Percentiles rank a stretch among this genome's conserved stretches.
phyloP scores from a whole-genome alignment of 208 protist genomes.

The Leishmania guyanensis region DNA sequence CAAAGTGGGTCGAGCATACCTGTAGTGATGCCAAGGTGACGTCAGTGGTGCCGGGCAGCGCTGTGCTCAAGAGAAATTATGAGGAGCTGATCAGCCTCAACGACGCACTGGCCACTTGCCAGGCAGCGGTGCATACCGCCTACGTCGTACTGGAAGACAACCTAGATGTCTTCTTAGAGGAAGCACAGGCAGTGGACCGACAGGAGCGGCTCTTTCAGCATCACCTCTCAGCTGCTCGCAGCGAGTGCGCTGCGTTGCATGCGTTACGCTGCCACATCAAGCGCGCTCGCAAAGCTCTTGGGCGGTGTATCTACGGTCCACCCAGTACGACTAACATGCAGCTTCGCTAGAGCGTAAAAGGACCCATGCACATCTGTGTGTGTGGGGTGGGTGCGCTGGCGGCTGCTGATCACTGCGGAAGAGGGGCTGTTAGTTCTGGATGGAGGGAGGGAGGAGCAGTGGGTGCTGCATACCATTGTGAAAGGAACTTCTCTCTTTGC shows the following conservation, averaged over 20 bases:
- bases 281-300: constrained; percentile 10
- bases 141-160: constrained; percentile 45
- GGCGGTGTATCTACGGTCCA: not conserved
- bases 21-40: constrained; percentile 19
- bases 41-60: constrained; percentile 29
- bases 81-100: constrained; percentile 47
- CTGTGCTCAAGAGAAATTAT: constrained; percentile 40
- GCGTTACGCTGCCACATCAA: constrained; percentile 38
- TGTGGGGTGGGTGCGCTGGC: not conserved
- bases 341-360: not conserved
- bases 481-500: not conserved
- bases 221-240: constrained; percentile 38
- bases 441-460: not conserved
- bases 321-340: not conserved
- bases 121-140: constrained; percentile 40
- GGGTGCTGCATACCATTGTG: not conserved
- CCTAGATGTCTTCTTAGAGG: constrained; percentile 54
- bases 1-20: constrained; percentile 55
- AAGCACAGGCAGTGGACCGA: constrained; percentile 47
- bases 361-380: not conserved
- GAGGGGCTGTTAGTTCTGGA: not conserved
- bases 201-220: constrained; percentile 51
- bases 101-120: constrained; percentile 71
- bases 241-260: constrained; percentile 53
- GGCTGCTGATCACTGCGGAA: not conserved